A percentile compares a stretch with the other conserved stretches of the same genome.
phyloP scores from a whole-genome alignment of 164 flowering plant species.

The Tetracentron sinense region DNA sequence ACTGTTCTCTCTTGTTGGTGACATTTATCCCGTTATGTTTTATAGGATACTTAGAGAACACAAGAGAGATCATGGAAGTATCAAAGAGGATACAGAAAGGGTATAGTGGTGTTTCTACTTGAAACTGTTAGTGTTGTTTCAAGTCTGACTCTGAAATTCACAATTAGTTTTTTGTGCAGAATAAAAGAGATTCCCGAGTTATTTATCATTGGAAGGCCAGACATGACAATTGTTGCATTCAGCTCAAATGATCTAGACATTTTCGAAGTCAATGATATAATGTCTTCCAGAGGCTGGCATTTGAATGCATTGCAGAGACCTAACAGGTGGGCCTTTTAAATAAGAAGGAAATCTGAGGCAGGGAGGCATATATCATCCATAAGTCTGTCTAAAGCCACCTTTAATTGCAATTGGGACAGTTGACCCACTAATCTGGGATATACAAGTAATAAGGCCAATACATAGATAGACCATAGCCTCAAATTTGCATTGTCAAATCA shows the following conservation, averaged over 20 bases:
- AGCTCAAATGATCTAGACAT: constrained; percentile 78
- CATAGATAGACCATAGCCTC: too few relatives aligned
- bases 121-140: background rate
- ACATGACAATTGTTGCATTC: constrained; percentile 90
- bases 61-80: constrained; percentile 75
- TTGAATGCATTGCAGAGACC: constrained; percentile 93
- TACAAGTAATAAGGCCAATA: background rate
- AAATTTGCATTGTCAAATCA: background rate
- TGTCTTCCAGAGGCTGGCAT: constrained; percentile 96
- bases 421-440: background rate
- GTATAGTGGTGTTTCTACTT: constrained; percentile 28
- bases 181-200: constrained; percentile 72
- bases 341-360: background rate
- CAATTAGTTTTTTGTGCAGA: constrained; percentile 30
- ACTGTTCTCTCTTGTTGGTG: background rate
- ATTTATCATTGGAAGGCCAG: constrained; percentile 80
- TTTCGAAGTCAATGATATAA: constrained; percentile 84
- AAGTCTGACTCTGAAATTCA: background rate
- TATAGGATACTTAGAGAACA: constrained; percentile 76
- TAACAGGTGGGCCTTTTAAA: constrained; percentile 52
- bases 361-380: background rate
- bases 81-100: constrained; percentile 76
- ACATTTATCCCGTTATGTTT: constrained; percentile 1
- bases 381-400: background rate
- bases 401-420: background rate